A percentile compares a stretch with the other conserved stretches of the same genome.
These are phyloP conservation scores for Hypoxylon crocopeplum DNA, from an alignment of 495 filamentous ascomycete species.

Conservation along the genomic window DNA sequence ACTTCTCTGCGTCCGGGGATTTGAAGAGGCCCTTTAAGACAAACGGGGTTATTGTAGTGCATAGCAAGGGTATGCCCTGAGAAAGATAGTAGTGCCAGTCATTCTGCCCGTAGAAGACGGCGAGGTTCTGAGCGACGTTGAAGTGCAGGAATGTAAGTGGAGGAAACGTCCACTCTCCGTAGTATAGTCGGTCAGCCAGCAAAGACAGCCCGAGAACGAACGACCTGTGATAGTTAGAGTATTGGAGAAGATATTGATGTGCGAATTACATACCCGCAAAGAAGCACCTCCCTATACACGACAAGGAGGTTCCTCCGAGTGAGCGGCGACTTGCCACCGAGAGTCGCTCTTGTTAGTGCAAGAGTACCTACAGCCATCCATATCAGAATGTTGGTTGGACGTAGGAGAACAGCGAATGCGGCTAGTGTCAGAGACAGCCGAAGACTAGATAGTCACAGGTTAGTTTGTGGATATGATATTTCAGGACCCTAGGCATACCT, in stretches of 20 bases:
- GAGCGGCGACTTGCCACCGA: constrained; percentile 48
- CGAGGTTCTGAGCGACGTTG: constrained; percentile 85
- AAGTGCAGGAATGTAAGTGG: constrained; percentile 89
- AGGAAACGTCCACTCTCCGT: constrained; percentile 87
- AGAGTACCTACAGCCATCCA: constrained; percentile 69
- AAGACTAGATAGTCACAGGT: constrained; percentile 51
- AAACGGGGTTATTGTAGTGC: constrained; percentile 84
- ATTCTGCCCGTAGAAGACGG: constrained; percentile 92
- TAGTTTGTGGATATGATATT: constrained; percentile 6
- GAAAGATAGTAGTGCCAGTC: constrained; percentile 91
- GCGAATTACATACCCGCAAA: constrained; percentile 66
- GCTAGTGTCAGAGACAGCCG: constrained; percentile 75
- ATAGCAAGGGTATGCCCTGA: constrained; percentile 86
- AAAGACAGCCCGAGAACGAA: constrained; percentile 66
- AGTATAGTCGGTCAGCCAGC: constrained; percentile 81
- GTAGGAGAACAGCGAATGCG: constrained; percentile 82
- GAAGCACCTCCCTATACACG: constrained; percentile 63
- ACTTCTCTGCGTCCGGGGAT: constrained; percentile 41
- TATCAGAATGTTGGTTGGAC: constrained; percentile 88
- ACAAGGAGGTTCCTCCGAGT: constrained; percentile 54
- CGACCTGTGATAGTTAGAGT: constrained; percentile 47
- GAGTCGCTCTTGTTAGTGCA: constrained; percentile 48
- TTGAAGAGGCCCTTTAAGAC: constrained; percentile 69
- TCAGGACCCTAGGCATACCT: constrained; percentile 31
- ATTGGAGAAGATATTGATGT: not conserved